Percentiles rank a stretch among this genome's conserved stretches.
phyloP scores from a whole-genome alignment of 495 filamentous ascomycete species.

The Xeromyces bisporus region DNA sequence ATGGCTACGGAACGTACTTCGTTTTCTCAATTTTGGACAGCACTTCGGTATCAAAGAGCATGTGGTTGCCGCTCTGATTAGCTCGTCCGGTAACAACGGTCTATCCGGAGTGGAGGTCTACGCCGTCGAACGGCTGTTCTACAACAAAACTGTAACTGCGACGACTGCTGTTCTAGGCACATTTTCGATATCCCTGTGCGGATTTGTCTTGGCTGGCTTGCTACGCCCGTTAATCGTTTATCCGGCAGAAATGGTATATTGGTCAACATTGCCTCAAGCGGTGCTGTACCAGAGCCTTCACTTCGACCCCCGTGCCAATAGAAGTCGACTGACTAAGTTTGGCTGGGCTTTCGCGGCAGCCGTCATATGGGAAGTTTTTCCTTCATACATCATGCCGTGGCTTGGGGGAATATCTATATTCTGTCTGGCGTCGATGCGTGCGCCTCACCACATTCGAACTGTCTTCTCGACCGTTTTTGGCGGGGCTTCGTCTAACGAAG shows the following conservation, averaged over 20 bases:
- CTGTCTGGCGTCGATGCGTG: constrained; percentile 32
- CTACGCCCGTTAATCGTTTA: constrained; percentile 9
- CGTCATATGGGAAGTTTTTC: constrained; percentile 31
- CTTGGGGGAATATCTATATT: constrained; percentile 33
- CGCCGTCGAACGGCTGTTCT: constrained; percentile 6
- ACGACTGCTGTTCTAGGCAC: constrained; percentile 5
- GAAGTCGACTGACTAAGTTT: constrained; percentile 7
- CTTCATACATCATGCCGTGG: constrained; percentile 30
- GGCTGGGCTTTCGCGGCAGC: constrained; percentile 4
- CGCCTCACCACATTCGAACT: constrained; percentile 4
- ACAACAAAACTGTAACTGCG: constrained; percentile 3
- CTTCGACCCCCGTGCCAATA: constrained; percentile 5
- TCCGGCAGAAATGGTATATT: constrained; percentile 10
- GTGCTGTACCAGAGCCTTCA: constrained; percentile 8
- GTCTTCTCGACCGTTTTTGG: constrained; percentile 25
- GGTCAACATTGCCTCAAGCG: constrained; percentile 7
- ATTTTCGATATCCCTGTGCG: constrained; percentile 9
- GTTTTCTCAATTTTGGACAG: constrained; percentile 9
- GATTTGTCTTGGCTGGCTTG: constrained; percentile 15
- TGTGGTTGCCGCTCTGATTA: constrained; percentile 7
- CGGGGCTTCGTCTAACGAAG: constrained; percentile 30
- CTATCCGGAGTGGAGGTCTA: constrained; percentile 5
- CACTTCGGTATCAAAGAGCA: constrained; percentile 10
- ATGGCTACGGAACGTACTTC: constrained; percentile 8
- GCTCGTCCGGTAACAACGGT: constrained; percentile 9